These are phyloP conservation scores for Cucumis hystrix DNA, from an alignment of 306 rosid species.

Conservation along the genomic window DNA sequence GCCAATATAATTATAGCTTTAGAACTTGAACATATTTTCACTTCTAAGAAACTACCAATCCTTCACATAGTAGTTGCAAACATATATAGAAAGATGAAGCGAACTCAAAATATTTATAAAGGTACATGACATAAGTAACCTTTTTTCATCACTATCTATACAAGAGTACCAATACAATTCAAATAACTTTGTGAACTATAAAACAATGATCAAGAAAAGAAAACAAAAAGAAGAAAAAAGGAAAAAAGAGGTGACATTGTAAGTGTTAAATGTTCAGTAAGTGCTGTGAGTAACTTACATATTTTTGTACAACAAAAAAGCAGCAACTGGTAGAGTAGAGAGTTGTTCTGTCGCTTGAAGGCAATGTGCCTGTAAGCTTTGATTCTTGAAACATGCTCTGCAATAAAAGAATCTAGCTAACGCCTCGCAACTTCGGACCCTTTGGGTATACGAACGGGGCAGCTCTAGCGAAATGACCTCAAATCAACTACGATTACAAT, in stretches of 20 bases:
- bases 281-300: constrained; percentile 14
- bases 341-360: constrained; percentile 39
- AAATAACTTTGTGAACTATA: not conserved
- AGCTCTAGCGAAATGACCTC: constrained; percentile 12
- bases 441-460: constrained; percentile 38
- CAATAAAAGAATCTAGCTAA: constrained; percentile 16
- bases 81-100: too few relatives aligned
- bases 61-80: too few relatives aligned
- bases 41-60: too few relatives aligned
- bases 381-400: constrained; percentile 21
- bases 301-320: constrained; percentile 26
- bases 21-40: too few relatives aligned
- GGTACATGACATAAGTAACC: too few relatives aligned
- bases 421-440: constrained; percentile 40
- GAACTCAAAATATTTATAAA: too few relatives aligned
- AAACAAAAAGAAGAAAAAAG: constrained; percentile 3
- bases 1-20: too few relatives aligned
- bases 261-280: constrained; percentile 1
- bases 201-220: not conserved
- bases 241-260: not conserved
- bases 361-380: constrained; percentile 23
- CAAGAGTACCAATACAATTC: not conserved
- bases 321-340: constrained; percentile 70
- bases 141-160: not conserved
- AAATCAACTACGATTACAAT: not conserved